Conservation (phyloP, 2,329 filamentous ascomycete genomes). For the Aspergillus fijiensis region DNA sequence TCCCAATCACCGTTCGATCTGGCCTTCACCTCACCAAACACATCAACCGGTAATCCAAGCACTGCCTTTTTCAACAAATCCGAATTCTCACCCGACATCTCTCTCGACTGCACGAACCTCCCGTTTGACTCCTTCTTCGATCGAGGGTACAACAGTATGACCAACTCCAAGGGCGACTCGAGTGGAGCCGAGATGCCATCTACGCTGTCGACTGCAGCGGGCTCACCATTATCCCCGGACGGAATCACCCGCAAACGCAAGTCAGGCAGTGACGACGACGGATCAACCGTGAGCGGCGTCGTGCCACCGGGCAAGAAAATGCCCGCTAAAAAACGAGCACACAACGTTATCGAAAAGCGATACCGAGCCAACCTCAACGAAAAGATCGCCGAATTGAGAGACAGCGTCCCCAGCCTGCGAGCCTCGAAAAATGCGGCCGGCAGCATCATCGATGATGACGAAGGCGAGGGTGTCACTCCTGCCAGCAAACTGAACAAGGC, state of each 20-base stretch:
- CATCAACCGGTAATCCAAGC: conserved; percentile 24
- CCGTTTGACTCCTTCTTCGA: conserved; percentile 21
- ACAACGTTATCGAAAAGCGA: conserved; percentile 97
- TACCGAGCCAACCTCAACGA: conserved; percentile 96
- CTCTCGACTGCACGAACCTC: conserved; percentile 32
- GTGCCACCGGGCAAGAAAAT: conserved; percentile 49
- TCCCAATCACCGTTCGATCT: conserved; percentile 24
- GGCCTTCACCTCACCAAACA: conserved; percentile 29
- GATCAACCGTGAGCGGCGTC: conserved; percentile 30
- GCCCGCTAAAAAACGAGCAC: conserved; percentile 84
- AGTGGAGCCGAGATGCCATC: conserved; percentile 13
- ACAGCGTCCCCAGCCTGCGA: conserved; percentile 86
- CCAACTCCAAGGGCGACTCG: conserved; percentile 7
- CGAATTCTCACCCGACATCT: conserved; percentile 34
- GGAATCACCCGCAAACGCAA: conserved; percentile 64
- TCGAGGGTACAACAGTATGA: conserved; percentile 7
- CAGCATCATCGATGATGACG: conserved; percentile 63
- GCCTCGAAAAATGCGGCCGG: conserved; percentile 62
- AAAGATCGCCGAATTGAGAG: conserved; percentile 87
- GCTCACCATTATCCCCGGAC: conserved; percentile 28
- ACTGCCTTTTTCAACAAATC: conserved; percentile 19
- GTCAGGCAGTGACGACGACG: conserved; percentile 57
- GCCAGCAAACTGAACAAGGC: conserved; percentile 97
- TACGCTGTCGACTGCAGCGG: conserved; percentile 19
- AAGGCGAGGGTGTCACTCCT: conserved; percentile 76